phyloP scores from a whole-genome alignment of 495 filamentous ascomycete genomes.

The Chaetomium fimeti region DNA sequence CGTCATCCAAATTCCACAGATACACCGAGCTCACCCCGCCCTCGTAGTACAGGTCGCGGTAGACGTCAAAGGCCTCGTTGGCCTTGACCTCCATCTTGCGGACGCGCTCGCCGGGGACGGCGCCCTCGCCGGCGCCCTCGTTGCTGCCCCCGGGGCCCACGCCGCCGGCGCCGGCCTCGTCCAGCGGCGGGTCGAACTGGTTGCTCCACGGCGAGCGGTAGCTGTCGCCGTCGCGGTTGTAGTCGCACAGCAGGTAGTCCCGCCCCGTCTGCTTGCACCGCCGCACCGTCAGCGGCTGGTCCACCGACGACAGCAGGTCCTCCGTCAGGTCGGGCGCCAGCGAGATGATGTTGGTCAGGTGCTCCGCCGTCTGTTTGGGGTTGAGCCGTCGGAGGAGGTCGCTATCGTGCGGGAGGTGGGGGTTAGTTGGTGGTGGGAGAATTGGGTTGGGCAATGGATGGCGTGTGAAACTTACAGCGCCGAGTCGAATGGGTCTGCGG shows the following conservation, averaged over 20 bases:
- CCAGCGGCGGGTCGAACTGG: constrained; percentile 86
- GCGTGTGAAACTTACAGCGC: constrained; percentile 60
- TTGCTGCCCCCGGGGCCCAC: constrained; percentile 39
- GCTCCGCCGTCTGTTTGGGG: constrained; percentile 80
- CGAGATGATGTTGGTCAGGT: constrained; percentile 79
- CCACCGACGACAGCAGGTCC: constrained; percentile 95
- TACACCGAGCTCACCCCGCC: constrained; percentile 94
- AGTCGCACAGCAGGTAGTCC: constrained; percentile 98
- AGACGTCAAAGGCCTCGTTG: constrained; percentile 96
- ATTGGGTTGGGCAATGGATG: constrained; percentile 16
- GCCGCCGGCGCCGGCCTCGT: constrained; percentile 46
- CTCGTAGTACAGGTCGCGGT: constrained; percentile 97
- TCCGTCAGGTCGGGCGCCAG: constrained; percentile 90
- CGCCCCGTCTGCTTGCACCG: constrained; percentile 84
- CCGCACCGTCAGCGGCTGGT: constrained; percentile 85
- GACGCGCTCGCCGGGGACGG: constrained; percentile 79
- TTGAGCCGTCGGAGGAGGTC: constrained; percentile 98
- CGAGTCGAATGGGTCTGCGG: constrained; percentile 67
- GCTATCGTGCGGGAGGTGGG: constrained; percentile 45
- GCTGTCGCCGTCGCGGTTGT: constrained; percentile 97
- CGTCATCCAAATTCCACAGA: constrained; percentile 98
- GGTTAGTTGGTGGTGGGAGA: not conserved
- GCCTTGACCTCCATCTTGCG: constrained; percentile 89
- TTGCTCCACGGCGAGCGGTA: constrained; percentile 98
- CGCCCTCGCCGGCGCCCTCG: constrained; percentile 58